Evolutionary conservation across 2,329 filamentous ascomycete genomes (phyloP), one percentile per base, ranked within the genome.

Genomic region (Fusarium sororula): DNA sequence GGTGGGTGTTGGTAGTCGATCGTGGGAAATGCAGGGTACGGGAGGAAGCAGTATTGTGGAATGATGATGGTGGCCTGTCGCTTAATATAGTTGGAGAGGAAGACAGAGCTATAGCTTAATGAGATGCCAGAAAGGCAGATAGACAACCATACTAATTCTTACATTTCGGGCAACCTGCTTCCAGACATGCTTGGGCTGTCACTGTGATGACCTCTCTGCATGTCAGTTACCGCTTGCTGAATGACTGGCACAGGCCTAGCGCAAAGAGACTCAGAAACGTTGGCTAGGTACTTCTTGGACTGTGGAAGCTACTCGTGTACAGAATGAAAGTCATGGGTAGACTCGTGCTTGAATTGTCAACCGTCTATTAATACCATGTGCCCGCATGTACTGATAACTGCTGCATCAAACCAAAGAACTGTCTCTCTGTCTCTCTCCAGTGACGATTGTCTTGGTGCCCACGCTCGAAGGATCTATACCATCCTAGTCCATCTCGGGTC

Each of bases 221-320:
- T 3, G 5, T 24, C 22, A 7, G 22, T 14, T 13, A 51, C 22
- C 11, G 7, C 22, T 35, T 35, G 17, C 22, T 32, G 30, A 20
- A 3, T 32, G 22, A 35, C 30, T n/a, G 8, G n/a, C 7, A 50
- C 14, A 32, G 28, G 4, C 9, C 28, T 0, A 3, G 28, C 15
- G 30, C 1, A 7, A 35, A 35, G 6, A 20, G 30, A 35, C 30
- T 20, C 6, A 15, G 3, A 26, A n/a, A 0, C 14, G 17, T 20
- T 45, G 44, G 5, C 44, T 45, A 8, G 15, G n/a, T 24, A 44
- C 24, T 20, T 9, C 8, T 14, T 4, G 12, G 5, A 14, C 12
- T 20, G 24, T 8, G 18, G 12, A 20, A 45, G 24, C 24, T 45
- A 26, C 22, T 6, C 1, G 17, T 45, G 44, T 26, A 20, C 13